These are phyloP conservation scores for Talaromyces pinophilus DNA, from an alignment of 2,329 filamentous ascomycete species.

Conservation along the genomic window DNA sequence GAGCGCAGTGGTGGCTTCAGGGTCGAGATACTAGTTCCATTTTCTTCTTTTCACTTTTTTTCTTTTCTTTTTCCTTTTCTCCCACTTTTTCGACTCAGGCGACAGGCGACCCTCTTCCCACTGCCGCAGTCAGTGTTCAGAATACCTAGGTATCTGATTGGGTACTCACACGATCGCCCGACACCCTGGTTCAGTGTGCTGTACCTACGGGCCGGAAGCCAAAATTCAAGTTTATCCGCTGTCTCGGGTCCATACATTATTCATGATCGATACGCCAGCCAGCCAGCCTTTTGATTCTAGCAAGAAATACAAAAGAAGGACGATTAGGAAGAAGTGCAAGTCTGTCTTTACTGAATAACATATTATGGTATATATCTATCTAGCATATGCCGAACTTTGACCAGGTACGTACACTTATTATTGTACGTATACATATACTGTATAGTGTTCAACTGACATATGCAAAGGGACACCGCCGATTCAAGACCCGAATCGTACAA, in stretches of 20 bases:
- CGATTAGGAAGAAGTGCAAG: not conserved
- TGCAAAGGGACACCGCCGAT: conserved; percentile 2
- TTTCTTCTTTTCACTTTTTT: not conserved
- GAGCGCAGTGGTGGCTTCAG: not conserved
- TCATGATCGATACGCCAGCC: not conserved
- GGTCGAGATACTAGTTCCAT: not conserved
- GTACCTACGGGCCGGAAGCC: not conserved
- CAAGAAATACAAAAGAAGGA: not conserved
- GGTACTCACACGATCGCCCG: conserved; percentile 13
- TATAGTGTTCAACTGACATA: not conserved
- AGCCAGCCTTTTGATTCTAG: not conserved
- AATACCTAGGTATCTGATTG: not conserved
- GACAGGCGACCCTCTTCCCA: not conserved
- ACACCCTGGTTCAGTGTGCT: conserved; percentile 1
- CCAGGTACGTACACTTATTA: not conserved
- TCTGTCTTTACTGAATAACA: not conserved
- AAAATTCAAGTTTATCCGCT: conserved; percentile 15
- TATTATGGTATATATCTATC: not conserved
- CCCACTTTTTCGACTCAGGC: not conserved
- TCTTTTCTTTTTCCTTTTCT: not conserved
- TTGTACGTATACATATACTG: not conserved
- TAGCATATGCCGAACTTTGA: not conserved
- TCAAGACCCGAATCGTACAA: not conserved
- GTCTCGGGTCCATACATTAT: conserved; percentile 16
- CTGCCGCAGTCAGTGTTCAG: not conserved